Base-by-base conservation (phyloP, 2,329 filamentous ascomycete species). In the Calonectria leucothoes region DNA sequence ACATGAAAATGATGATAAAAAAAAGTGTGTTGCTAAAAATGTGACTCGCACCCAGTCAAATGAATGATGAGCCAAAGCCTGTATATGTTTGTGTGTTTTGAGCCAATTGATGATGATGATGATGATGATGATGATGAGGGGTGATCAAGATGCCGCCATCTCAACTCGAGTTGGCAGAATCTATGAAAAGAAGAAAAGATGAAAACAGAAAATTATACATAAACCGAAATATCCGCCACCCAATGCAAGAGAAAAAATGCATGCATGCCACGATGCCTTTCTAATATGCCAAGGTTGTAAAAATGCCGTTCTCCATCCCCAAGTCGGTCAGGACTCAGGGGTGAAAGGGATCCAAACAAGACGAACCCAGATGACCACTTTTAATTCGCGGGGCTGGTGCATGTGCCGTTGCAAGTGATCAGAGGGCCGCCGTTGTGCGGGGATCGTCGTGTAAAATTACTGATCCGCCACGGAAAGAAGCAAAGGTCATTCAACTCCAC, bases 401-500 rank as follows among this genome's bases (percentile, higher is more conserved):
- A 37, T 61, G 59, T 45, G 37, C 68, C 59, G 64, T 33, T n/a
- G 35, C 33, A 35, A 55, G 39, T 67, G 31, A 49, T 37, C 55
- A 63, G 15, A 61, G 25, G 39, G 25, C 49, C 51, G 39, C 39
- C 31, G 8, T 49, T 37, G 31, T 37, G 64, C 52, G 31, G 69
- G 52, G 64, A 63, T 71, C 52, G 55, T 52, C 69, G 27, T 52
- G 55, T 57, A 55, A 71, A 71, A 71, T 71, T 67, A 71, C 69
- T 52, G 52, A 71, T 61, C 45, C 61, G 31, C 64, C 64, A 55
- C 52, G 35, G 39, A 51, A 45, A 66, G 57, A 48, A 73, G 55
- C 63, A 71, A 52, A 70, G 25, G 48, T 71, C 57, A 49, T 65
- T 70, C 61, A 78, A 78, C 76, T 78, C 76, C 78, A 70, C 66